Conservation (phyloP, 2,329 filamentous ascomycete species). For the Claviceps maximensis region DNA sequence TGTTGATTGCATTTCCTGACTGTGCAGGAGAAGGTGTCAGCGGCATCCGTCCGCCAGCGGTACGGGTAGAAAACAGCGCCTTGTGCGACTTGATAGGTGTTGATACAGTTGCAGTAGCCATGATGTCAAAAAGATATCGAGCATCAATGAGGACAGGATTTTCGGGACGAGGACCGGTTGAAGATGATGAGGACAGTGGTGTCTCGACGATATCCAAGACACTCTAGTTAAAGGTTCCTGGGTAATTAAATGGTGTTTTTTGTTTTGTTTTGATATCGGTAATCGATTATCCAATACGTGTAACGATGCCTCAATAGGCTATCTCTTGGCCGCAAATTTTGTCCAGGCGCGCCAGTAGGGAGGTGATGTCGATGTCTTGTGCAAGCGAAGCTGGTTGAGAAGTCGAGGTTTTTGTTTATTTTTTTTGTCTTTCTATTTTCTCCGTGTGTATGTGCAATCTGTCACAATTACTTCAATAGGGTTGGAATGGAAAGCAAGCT, state of each 20-base stretch:
- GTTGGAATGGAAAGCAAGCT: conserved; percentile 10
- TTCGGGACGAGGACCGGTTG: conserved; percentile 32
- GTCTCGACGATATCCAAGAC: conserved; percentile 44
- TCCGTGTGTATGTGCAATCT: neutral
- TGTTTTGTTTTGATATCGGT: conserved; percentile 16
- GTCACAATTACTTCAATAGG: neutral
- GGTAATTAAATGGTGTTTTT: conserved; percentile 28
- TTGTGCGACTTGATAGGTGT: conserved; percentile 93
- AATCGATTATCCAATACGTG: conserved; percentile 32
- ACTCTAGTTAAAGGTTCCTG: conserved; percentile 47
- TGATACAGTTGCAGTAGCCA: conserved; percentile 71
- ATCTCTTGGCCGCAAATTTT: conserved; percentile 27
- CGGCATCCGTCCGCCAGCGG: conserved; percentile 88
- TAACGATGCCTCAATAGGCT: conserved; percentile 27
- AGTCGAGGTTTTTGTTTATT: neutral
- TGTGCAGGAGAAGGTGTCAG: conserved; percentile 82
- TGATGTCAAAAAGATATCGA: conserved; percentile 31
- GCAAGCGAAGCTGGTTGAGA: conserved; percentile 26
- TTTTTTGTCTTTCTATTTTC: neutral
- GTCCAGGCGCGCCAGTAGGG: conserved; percentile 24
- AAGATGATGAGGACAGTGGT: conserved; percentile 23
- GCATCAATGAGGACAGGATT: conserved; percentile 10
- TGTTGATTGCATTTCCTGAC: conserved; percentile 42
- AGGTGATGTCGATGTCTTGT: conserved; percentile 21
- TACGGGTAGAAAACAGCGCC: conserved; percentile 82